Percentiles rank a stretch among this genome's conserved stretches.
Evolutionary conservation across 2,329 filamentous ascomycete genomes (phyloP).

Genomic region (Proliferodiscus dingleyae): DNA sequence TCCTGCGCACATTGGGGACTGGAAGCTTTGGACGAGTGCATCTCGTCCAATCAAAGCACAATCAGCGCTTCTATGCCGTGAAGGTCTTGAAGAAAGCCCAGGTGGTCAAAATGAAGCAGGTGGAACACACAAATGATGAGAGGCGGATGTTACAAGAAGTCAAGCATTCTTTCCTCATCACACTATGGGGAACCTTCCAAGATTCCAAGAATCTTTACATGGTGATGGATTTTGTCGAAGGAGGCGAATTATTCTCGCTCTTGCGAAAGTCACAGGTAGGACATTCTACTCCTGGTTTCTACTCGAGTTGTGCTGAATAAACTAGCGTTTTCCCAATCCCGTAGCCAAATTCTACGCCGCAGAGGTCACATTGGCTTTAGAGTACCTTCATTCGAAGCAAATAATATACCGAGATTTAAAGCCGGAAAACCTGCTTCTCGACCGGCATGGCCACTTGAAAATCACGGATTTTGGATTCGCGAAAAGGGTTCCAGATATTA

Average conservation of each 20-base stretch:
- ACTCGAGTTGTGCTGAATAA: constrained; percentile 9
- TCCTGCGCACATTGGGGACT: constrained; percentile 88
- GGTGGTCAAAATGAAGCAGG: constrained; percentile 99
- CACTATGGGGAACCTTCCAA: constrained; percentile 97
- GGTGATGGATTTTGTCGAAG: constrained; percentile 99
- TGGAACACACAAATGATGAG: constrained; percentile 99
- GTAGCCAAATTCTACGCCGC: constrained; percentile 99
- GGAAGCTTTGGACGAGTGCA: constrained; percentile 97
- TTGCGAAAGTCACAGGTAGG: constrained; percentile 82
- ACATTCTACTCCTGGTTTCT: background rate
- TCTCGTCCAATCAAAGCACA: constrained; percentile 95
- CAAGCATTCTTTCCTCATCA: constrained; percentile 96
- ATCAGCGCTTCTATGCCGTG: constrained; percentile 95
- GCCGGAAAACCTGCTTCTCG: constrained; percentile 86
- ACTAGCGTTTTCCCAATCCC: constrained; percentile 91
- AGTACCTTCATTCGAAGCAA: constrained; percentile 90
- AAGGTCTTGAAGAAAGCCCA: constrained; percentile 98
- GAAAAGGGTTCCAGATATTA: constrained; percentile 97
- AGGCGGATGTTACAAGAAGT: constrained; percentile 92
- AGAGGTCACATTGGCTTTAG: constrained; percentile 89
- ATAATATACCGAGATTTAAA: constrained; percentile 99
- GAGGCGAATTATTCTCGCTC: constrained; percentile 93
- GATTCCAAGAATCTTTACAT: constrained; percentile 96
- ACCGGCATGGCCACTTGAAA: constrained; percentile 90
- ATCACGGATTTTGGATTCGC: constrained; percentile 99